A percentile compares a stretch with the other conserved stretches of the same genome.
These are phyloP conservation scores for Phycomyces nitens DNA, from an alignment of 192 early-diverging fungal species.

Conservation along the genomic window DNA sequence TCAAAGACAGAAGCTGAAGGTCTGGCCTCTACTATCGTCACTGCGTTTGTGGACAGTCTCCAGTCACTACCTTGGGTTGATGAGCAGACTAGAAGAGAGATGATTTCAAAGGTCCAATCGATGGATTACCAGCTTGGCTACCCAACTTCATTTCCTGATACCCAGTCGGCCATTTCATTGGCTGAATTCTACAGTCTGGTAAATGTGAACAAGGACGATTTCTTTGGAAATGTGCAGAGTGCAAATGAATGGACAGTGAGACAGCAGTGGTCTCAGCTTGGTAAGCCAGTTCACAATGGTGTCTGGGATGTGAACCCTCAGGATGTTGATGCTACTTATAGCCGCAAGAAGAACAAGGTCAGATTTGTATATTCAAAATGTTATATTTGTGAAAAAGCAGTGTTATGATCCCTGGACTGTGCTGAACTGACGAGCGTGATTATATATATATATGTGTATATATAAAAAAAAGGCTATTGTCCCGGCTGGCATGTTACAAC, in stretches of 20 bases:
- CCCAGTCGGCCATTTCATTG: constrained; percentile 6
- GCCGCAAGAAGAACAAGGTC: constrained; percentile 44
- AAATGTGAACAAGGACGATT: not conserved
- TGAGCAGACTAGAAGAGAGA: constrained; percentile 1
- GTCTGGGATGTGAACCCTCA: constrained; percentile 52
- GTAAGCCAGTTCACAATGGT: constrained; percentile 40
- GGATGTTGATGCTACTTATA: constrained; percentile 52
- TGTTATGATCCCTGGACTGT: too few species aligned
- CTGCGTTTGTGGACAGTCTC: not conserved
- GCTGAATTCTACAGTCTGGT: constrained; percentile 13
- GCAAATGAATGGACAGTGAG: constrained; percentile 30
- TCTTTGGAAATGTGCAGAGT: constrained; percentile 6
- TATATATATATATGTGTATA: not conserved
- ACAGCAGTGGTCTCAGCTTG: constrained; percentile 17
- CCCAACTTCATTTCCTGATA: constrained; percentile 8
- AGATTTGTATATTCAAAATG: constrained; percentile 20
- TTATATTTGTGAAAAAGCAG: too few species aligned
- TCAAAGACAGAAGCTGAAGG: constrained; percentile 5
- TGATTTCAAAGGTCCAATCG: constrained; percentile 2
- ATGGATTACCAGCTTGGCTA: constrained; percentile 14
- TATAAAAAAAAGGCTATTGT: not conserved
- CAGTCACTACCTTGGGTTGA: not conserved
- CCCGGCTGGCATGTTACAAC: constrained; percentile 59
- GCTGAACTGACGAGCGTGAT: too few species aligned
- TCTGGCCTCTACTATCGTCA: not conserved